A percentile compares a stretch with the other conserved stretches of the same genome.
phyloP scores from a whole-genome alignment of 2,329 filamentous ascomycete genomes.

The Cordyceps tenuipes region DNA sequence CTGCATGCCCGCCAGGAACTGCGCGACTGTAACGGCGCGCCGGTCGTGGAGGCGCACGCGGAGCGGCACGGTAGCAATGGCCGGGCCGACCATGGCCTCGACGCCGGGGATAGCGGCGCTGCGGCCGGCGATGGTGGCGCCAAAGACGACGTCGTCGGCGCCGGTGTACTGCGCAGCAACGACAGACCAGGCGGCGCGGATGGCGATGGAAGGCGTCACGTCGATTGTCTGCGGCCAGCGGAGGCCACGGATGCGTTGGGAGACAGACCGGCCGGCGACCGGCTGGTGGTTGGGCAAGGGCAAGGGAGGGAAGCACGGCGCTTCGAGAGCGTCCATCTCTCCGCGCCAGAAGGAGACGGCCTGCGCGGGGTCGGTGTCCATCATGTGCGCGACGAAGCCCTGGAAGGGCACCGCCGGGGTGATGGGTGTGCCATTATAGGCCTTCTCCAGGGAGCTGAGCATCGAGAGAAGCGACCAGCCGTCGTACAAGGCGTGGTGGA shows the following conservation, averaged over 20 bases:
- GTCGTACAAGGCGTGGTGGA: conserved; percentile 26
- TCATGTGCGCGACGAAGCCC: neutral
- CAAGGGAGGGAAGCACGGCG: neutral
- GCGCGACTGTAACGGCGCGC: neutral
- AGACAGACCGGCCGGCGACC: neutral
- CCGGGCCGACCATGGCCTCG: conserved; percentile 17
- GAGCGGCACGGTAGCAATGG: conserved; percentile 17
- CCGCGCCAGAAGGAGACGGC: neutral
- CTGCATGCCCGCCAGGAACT: conserved; percentile 15
- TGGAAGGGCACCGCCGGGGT: neutral
- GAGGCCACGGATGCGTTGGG: neutral
- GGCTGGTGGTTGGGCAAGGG: neutral
- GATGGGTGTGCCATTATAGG: neutral
- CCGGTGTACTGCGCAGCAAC: conserved; percentile 10
- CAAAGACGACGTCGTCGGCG: conserved; percentile 13
- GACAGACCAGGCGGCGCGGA: conserved; percentile 10
- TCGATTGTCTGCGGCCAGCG: neutral
- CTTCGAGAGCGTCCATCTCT: conserved; percentile 2
- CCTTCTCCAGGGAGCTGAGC: neutral
- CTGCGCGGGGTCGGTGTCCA: neutral
- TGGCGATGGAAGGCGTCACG: conserved; percentile 8
- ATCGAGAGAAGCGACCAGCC: conserved; percentile 19
- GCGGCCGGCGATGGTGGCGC: conserved; percentile 11
- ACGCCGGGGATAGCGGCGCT: conserved; percentile 11
- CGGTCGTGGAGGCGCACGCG: conserved; percentile 4